Evolutionary conservation across 2,329 filamentous ascomycete genomes (phyloP), one percentile per base, ranked within the genome.

Genomic region (Colletotrichum sp.): DNA sequence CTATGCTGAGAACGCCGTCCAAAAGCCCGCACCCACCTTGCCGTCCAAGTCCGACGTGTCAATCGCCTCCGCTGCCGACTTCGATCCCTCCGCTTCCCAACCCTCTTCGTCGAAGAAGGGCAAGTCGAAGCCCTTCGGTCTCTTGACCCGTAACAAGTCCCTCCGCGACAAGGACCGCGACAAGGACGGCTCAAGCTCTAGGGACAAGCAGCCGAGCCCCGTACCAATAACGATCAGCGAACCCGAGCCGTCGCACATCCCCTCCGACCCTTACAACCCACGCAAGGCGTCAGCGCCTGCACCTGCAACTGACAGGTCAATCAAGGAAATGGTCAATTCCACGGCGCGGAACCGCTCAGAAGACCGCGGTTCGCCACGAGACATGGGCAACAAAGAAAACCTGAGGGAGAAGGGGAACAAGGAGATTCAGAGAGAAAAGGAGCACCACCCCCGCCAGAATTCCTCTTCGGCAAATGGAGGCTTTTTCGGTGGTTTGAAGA

Each of bases 401-500:
- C 85, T 86, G 63, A 85, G 85, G 66, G 89, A 90, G 70, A 89
- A 84, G 81, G 86, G 90, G 79, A 87, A 32, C 39, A 74, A 30
- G 65, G 59, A 68, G 24, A 74, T 26, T 10, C 64, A 69, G 13
- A 76, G 55, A 59, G 74, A 76, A 32, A 76, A 65, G 8, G 74
- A 76, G n/a, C 81, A 79, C 84, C 83, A 84, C 83, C 84, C 67
- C 71, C 88, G 85, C 81, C 86, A 83, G 78, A 91, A 88, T 79
- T 88, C 86, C 32, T 89, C 90, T 2, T 91, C 92, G 1, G 86
- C 89, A 78, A 92, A 90, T 64, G 88, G 91, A 28, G 92, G 93
- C 18, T 92, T 97, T 71, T 91, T 97, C 81, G 94, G 90, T 78
- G 95, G 94, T 72, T 86, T 97, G 61, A 94, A 94, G 78, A 93